Conservation (phyloP, 768 basidiomycete species). For the Lentinula lateritia region DNA sequence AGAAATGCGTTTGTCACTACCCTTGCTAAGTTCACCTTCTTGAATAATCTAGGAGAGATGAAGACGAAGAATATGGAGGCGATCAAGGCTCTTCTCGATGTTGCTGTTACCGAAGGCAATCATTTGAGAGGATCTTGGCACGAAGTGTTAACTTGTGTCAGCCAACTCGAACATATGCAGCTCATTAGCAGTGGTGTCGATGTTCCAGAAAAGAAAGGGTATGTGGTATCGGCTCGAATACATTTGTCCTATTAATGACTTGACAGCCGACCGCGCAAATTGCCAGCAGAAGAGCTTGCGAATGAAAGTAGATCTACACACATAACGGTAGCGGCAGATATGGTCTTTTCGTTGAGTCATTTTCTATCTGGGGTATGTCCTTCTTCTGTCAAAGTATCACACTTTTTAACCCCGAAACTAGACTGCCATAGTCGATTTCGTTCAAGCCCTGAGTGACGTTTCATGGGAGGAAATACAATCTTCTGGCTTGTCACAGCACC, state of each 20-base stretch:
- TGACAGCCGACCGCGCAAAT: slow-evolving; percentile 46
- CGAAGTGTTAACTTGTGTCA: slow-evolving; percentile 94
- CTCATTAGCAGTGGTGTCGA: slow-evolving; percentile 90
- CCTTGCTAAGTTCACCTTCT: slow-evolving; percentile 92
- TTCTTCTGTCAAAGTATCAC: slow-evolving; percentile 3
- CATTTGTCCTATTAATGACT: background rate
- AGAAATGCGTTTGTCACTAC: slow-evolving; percentile 99
- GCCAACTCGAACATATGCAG: slow-evolving; percentile 98
- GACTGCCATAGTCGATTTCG: slow-evolving; percentile 98
- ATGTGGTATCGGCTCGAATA: slow-evolving; percentile 17
- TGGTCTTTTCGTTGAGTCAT: slow-evolving; percentile 97
- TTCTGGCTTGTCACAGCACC: slow-evolving; percentile 89
- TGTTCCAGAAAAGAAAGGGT: slow-evolving; percentile 84
- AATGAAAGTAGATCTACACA: slow-evolving; percentile 96
- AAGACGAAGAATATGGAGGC: slow-evolving; percentile 99
- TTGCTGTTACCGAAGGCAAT: slow-evolving; percentile 96
- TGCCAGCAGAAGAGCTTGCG: slow-evolving; percentile 88
- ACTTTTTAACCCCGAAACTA: slow-evolving; percentile 23
- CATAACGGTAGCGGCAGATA: slow-evolving; percentile 97
- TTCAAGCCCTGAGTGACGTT: slow-evolving; percentile 90
- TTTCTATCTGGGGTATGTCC: slow-evolving; percentile 87
- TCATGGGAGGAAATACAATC: slow-evolving; percentile 99
- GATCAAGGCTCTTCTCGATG: slow-evolving; percentile 90
- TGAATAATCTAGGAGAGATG: slow-evolving; percentile 98
- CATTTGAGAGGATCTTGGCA: slow-evolving; percentile 94